Percentiles rank a stretch among this genome's conserved stretches.
These are phyloP conservation scores for Inga leiocalycina DNA, from an alignment of 306 rosid genomes.

Conservation along the genomic window DNA sequence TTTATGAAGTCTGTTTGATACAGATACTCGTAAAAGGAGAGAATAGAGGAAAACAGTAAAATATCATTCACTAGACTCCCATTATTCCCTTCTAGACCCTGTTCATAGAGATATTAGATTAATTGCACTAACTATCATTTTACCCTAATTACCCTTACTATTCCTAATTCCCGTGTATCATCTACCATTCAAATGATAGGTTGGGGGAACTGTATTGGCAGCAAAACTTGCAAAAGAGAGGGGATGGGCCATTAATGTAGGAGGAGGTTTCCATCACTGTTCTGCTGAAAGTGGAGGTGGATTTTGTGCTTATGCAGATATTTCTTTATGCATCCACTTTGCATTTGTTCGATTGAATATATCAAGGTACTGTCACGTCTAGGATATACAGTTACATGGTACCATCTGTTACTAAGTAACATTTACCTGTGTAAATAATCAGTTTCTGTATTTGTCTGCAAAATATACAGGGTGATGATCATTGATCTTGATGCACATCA, in stretches of 20 bases:
- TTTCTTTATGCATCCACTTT: conserved; percentile 80
- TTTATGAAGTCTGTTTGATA: background rate
- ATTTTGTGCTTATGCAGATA: conserved; percentile 89
- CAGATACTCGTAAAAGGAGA: background rate
- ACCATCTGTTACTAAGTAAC: conserved; percentile 24
- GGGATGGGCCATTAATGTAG: conserved; percentile 96
- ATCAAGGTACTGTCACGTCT: conserved; percentile 62
- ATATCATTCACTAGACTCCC: background rate
- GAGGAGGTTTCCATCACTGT: conserved; percentile 98
- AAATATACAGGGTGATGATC: conserved; percentile 79
- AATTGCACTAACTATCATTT: background rate
- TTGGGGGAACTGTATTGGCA: conserved; percentile 89
- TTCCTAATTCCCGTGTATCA: background rate
- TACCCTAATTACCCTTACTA: background rate
- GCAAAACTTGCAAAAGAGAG: conserved; percentile 88
- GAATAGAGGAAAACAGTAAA: background rate
- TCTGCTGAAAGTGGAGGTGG: conserved; percentile 85
- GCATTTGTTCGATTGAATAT: conserved; percentile 72
- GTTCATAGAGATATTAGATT: background rate
- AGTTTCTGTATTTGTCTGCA: conserved; percentile 29
- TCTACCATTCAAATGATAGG: conserved; percentile 48
- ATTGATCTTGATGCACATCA: conserved; percentile 99
- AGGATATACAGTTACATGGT: conserved; percentile 18
- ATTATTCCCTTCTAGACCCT: background rate
- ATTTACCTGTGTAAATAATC: conserved; percentile 9